Percentiles rank a stretch among this genome's conserved stretches.
Conservation (phyloP, 352 stramenopile genomes). For the Globisporangium paddicum region DNA sequence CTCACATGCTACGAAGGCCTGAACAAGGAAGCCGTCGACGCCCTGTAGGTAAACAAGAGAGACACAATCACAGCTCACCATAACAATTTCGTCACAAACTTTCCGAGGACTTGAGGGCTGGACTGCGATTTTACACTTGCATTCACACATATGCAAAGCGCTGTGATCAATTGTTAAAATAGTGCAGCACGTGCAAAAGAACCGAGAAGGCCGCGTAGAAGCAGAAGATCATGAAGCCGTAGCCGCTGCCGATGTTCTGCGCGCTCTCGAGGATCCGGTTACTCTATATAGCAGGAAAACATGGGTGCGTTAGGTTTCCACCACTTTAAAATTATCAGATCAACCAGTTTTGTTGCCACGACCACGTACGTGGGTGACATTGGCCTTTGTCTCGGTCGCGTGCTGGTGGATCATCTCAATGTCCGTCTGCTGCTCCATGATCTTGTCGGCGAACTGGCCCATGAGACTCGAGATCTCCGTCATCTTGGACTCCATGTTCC, state of each 20-base stretch:
- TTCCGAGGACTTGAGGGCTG: background rate
- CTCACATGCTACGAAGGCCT: constrained; percentile 95
- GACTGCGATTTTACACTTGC: background rate
- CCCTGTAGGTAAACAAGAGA: constrained; percentile 29
- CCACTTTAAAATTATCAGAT: no score
- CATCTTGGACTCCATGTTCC: constrained; percentile 85
- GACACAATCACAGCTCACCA: background rate
- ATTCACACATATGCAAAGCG: background rate
- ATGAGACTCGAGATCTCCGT: constrained; percentile 82
- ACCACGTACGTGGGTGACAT: constrained; percentile 54
- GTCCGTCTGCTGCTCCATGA: constrained; percentile 76
- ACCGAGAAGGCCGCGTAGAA: constrained; percentile 71
- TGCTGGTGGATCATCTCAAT: constrained; percentile 78
- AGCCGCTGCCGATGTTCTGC: constrained; percentile 65
- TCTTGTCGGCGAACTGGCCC: constrained; percentile 81
- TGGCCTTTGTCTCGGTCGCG: constrained; percentile 59
- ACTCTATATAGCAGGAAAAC: constrained; percentile 31
- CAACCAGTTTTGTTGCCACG: background rate
- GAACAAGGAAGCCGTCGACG: constrained; percentile 78
- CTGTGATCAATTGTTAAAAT: constrained; percentile 59
- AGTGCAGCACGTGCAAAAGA: constrained; percentile 74
- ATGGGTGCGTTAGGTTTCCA: background rate
- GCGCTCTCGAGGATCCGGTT: constrained; percentile 75
- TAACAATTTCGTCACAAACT: background rate
- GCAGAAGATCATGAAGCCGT: constrained; percentile 86